A percentile compares a stretch with the other conserved stretches of the same genome.
phyloP scores from a whole-genome alignment of 805 yeast species.

The Cyberlindnera lachancei region DNA sequence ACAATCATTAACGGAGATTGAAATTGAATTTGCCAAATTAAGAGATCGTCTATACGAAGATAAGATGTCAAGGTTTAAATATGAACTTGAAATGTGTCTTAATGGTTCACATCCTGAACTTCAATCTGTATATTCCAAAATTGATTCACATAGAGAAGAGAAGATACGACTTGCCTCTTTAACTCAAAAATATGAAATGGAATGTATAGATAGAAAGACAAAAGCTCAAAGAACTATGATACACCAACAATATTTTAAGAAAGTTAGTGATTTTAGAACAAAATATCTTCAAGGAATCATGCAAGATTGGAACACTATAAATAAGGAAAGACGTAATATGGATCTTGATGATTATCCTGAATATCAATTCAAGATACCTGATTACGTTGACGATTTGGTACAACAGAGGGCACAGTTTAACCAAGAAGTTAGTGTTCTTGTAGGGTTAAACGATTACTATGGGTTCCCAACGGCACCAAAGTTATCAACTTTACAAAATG shows the following conservation, averaged over 20 bases:
- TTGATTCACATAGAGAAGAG: slow-evolving; percentile 68
- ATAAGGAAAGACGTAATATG: slow-evolving; percentile 77
- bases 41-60: slow-evolving; percentile 83
- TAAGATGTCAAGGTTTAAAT: slow-evolving; percentile 65
- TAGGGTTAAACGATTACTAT: slow-evolving; percentile 57
- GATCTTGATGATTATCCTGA: slow-evolving; percentile 49
- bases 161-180: slow-evolving; percentile 46
- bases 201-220: slow-evolving; percentile 76
- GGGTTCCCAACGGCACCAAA: slow-evolving; percentile 83
- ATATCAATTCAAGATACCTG: slow-evolving; percentile 33
- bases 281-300: slow-evolving; percentile 67
- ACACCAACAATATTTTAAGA: slow-evolving; percentile 76
- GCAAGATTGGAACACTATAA: slow-evolving; percentile 84
- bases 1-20: slow-evolving; percentile 69
- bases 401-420: slow-evolving; percentile 59
- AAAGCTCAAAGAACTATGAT: slow-evolving; percentile 68
- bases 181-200: slow-evolving; percentile 56
- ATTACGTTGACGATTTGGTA: slow-evolving; percentile 42
- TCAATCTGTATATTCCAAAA: slow-evolving; percentile 58
- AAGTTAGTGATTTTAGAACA: slow-evolving; percentile 57
- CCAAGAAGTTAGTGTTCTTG: slow-evolving; percentile 61
- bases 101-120: slow-evolving; percentile 92
- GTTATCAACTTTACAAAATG: slow-evolving; percentile 53
- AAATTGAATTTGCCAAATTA: slow-evolving; percentile 75
- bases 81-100: slow-evolving; percentile 79